Conservation (phyloP, 2,329 filamentous ascomycete genomes). For the Xylaria sp. region DNA sequence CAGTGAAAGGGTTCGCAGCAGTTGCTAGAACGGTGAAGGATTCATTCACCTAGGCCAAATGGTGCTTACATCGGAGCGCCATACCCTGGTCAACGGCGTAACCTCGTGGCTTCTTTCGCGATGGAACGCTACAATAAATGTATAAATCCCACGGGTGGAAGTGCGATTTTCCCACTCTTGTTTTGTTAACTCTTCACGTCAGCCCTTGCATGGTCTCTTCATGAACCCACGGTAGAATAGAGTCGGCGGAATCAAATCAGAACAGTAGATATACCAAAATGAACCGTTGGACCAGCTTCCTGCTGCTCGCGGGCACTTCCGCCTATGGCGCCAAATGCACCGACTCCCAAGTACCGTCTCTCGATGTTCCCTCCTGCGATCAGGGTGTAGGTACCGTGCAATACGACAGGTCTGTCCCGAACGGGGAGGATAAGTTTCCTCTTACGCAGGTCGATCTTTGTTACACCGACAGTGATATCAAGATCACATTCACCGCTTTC, state of each 20-base stretch:
- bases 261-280: constrained; percentile 26
- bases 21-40: constrained; percentile 4
- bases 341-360: constrained; percentile 38
- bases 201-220: background rate
- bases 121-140: constrained; percentile 15
- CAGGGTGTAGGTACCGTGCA: constrained; percentile 50
- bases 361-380: constrained; percentile 56
- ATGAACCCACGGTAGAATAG: background rate
- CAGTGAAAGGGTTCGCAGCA: background rate
- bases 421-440: constrained; percentile 54
- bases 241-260: constrained; percentile 4
- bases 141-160: constrained; percentile 22
- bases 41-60: constrained; percentile 21
- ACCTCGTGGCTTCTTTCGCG: constrained; percentile 10
- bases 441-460: constrained; percentile 60
- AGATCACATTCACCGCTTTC: constrained; percentile 58
- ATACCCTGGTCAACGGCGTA: constrained; percentile 21
- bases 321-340: constrained; percentile 35
- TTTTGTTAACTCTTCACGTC: background rate
- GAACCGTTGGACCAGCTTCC: constrained; percentile 34
- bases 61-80: constrained; percentile 19
- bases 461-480: constrained; percentile 56
- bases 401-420: constrained; percentile 58
- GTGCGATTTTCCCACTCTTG: constrained; percentile 1
- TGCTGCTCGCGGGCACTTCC: constrained; percentile 37